A percentile compares a stretch with the other conserved stretches of the same genome.
These are phyloP conservation scores for Gilbertella persicaria DNA, from an alignment of 371 early-diverging fungal genomes.

Conservation along the genomic window DNA sequence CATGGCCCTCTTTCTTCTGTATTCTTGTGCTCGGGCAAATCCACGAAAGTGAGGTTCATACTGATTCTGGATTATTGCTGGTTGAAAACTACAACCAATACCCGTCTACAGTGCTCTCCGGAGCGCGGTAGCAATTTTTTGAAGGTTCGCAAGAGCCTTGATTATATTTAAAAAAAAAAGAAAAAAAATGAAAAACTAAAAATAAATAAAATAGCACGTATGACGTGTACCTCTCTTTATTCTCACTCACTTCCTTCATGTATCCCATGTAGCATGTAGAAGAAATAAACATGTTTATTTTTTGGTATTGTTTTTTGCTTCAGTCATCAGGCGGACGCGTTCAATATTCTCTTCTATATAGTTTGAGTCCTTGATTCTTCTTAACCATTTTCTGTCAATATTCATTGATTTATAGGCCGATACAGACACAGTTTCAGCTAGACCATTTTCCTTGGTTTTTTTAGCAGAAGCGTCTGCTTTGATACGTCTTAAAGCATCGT, in stretches of 20 bases:
- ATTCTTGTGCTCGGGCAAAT: constrained; percentile 63
- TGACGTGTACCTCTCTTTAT: too few relatives aligned
- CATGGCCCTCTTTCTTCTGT: constrained; percentile 30
- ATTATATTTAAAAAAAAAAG: neutral
- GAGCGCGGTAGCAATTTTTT: constrained; percentile 56
- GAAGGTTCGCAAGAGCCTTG: constrained; percentile 42
- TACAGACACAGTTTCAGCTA: constrained; percentile 11
- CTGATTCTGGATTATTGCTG: constrained; percentile 64
- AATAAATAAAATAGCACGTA: neutral
- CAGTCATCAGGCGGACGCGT: neutral
- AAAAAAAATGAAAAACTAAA: constrained; percentile 34
- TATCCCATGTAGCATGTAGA: too few relatives aligned
- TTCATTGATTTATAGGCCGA: constrained; percentile 14
- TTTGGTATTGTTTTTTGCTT: neutral
- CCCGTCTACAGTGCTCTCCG: constrained; percentile 49
- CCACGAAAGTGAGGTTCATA: constrained; percentile 58
- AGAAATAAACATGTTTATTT: neutral
- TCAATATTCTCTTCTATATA: neutral
- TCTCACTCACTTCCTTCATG: too few relatives aligned
- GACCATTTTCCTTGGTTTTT: constrained; percentile 5
- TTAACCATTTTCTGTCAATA: constrained; percentile 18
- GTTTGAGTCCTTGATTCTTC: constrained; percentile 12
- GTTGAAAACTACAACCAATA: constrained; percentile 65
- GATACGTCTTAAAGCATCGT: constrained; percentile 26
- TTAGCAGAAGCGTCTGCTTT: constrained; percentile 28